A percentile compares a stretch with the other conserved stretches of the same genome.
These are phyloP conservation scores for Thraustotheca clavata DNA, from an alignment of 352 stramenopile species.

Conservation along the genomic window DNA sequence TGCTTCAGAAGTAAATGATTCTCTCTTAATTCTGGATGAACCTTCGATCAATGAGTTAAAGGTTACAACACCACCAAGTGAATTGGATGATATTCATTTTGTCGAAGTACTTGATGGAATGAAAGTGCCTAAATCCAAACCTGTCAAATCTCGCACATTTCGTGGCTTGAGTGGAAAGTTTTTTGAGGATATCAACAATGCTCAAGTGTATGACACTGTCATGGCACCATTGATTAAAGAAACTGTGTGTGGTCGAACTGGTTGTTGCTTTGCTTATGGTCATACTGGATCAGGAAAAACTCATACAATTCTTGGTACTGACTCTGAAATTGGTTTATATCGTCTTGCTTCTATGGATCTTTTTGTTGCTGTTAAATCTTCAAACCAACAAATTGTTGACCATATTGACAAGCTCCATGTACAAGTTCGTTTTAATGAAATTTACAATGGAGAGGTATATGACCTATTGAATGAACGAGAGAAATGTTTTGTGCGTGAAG, in stretches of 20 bases:
- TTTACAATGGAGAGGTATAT: constrained; percentile 51
- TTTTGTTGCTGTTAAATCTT: constrained; percentile 21
- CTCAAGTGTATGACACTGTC: constrained; percentile 26
- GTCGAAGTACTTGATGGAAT: constrained; percentile 10
- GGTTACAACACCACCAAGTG: neutral
- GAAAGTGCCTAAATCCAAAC: constrained; percentile 16
- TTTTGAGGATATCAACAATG: constrained; percentile 22
- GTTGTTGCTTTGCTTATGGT: constrained; percentile 49
- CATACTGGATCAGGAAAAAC: constrained; percentile 56
- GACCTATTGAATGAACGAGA: constrained; percentile 40
- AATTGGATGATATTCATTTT: neutral
- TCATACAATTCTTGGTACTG: constrained; percentile 52
- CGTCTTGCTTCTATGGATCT: constrained; percentile 30
- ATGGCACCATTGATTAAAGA: constrained; percentile 26
- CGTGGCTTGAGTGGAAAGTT: neutral
- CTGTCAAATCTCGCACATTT: neutral
- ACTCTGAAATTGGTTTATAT: constrained; percentile 30
- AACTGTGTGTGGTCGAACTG: constrained; percentile 28
- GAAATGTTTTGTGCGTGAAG: constrained; percentile 40
- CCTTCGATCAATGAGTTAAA: neutral
- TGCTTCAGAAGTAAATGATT: neutral
- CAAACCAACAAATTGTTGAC: neutral
- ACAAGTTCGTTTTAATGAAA: constrained; percentile 45
- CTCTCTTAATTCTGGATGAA: neutral
- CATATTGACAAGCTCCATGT: constrained; percentile 6